Conservation (phyloP, 129 eudicot species). For the Deinandra increscens region DNA sequence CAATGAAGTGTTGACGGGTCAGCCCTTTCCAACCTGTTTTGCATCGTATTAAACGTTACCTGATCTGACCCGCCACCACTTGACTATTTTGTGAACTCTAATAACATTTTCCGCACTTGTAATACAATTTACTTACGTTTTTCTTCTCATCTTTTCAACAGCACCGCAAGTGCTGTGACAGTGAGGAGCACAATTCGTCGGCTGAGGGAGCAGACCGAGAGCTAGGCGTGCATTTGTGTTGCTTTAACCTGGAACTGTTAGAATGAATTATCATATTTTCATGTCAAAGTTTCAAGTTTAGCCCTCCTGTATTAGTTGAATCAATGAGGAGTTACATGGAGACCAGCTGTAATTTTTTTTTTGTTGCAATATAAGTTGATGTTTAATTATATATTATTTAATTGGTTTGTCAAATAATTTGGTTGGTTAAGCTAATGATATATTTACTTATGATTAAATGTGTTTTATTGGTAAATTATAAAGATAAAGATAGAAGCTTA, state of each 20-base stretch:
- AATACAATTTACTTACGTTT: background rate
- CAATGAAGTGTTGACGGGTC: background rate
- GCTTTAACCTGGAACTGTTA: background rate
- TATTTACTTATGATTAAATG: too few relatives aligned
- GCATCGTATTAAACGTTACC: background rate
- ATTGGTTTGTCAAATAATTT: background rate
- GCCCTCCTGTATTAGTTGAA: constrained; percentile 7
- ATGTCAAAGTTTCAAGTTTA: constrained; percentile 17
- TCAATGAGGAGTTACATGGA: background rate
- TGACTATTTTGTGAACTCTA: background rate
- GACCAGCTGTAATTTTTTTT: background rate
- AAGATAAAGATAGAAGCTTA: too few relatives aligned
- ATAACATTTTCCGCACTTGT: background rate
- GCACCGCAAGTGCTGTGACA: constrained; percentile 97
- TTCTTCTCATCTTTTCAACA: constrained; percentile 21
- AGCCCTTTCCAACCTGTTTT: too few relatives aligned
- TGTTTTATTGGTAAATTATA: too few relatives aligned
- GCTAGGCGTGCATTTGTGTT: constrained; percentile 26
- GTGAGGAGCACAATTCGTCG: constrained; percentile 87
- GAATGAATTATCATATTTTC: constrained; percentile 15
- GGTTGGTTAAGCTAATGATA: background rate
- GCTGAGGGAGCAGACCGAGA: constrained; percentile 93
- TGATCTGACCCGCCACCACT: background rate
- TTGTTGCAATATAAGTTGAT: background rate
- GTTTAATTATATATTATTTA: background rate